These are phyloP conservation scores for Hordeum pubiflorum DNA, from an alignment of 202 grass and related monocot genomes.

Conservation along the genomic window DNA sequence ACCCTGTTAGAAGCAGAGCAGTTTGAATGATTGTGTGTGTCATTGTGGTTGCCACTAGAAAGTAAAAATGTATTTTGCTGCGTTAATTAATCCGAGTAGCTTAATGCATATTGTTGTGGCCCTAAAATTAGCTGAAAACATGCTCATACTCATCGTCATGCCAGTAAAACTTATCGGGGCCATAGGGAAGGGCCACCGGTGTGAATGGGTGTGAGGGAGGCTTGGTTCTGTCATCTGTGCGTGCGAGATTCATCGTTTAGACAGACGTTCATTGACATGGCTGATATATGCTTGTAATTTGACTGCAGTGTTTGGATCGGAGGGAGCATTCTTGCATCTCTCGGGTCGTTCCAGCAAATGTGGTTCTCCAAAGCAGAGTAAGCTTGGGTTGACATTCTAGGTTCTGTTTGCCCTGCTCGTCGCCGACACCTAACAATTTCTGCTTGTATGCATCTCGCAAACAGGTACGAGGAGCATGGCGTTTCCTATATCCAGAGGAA, in stretches of 20 bases:
- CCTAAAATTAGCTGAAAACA: not conserved
- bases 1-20: not conserved
- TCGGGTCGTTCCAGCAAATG: conserved; percentile 99
- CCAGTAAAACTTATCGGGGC: not conserved
- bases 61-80: not conserved
- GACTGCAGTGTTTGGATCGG: conserved; percentile 93
- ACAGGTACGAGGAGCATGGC: conserved; percentile 94
- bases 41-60: not conserved
- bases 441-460: not conserved
- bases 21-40: not conserved
- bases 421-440: not conserved
- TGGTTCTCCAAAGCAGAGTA: conserved; percentile 99
- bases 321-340: conserved; percentile 98
- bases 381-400: conserved; percentile 8
- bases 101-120: not conserved
- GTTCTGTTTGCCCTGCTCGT: not conserved
- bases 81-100: not conserved
- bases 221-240: conserved; percentile 42
- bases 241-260: conserved; percentile 19
- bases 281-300: conserved; percentile 5
- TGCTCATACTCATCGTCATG: not conserved
- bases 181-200: not conserved
- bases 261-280: not conserved
- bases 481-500: conserved; percentile 99
- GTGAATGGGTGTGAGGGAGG: no score